Conservation (phyloP, 345 rosid genomes). For the Brassica cretica region DNA sequence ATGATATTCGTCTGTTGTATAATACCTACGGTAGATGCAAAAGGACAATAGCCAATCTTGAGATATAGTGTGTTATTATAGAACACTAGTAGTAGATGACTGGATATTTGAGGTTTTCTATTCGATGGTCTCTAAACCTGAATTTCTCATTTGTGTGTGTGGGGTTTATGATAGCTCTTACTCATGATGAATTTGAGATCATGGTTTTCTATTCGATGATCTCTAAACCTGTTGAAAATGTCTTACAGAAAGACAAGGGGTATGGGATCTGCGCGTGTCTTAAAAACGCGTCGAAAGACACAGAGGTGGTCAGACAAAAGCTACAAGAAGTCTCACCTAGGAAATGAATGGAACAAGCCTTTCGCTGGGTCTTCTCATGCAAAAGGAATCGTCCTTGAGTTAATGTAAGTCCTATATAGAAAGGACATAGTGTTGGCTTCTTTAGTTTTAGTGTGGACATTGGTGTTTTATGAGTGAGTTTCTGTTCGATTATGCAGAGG, state of each 20-base stretch:
- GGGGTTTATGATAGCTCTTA: no score
- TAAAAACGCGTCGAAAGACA: slow-evolving; percentile 30
- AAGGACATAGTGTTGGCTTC: background rate
- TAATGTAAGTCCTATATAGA: slow-evolving; percentile 40
- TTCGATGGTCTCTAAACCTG: no score
- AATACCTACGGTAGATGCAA: background rate
- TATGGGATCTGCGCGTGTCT: background rate
- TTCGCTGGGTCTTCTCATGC: slow-evolving; percentile 69
- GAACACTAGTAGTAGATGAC: background rate
- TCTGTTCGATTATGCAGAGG: background rate
- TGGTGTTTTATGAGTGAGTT: background rate
- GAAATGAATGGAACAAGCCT: slow-evolving; percentile 76
- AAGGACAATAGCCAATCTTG: background rate
- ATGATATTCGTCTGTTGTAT: background rate
- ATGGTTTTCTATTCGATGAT: background rate
- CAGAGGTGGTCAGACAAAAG: slow-evolving; percentile 72
- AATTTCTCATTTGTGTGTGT: no score
- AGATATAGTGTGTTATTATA: background rate
- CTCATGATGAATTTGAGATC: no score
- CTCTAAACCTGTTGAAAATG: background rate
- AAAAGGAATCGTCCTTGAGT: slow-evolving; percentile 64
- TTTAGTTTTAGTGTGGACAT: background rate
- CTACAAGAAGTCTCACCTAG: slow-evolving; percentile 63
- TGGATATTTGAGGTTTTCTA: background rate
- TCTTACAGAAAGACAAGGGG: background rate